These are phyloP conservation scores for Mariannaea sp. DNA, from an alignment of 2,329 filamentous ascomycete species.

Conservation along the genomic window DNA sequence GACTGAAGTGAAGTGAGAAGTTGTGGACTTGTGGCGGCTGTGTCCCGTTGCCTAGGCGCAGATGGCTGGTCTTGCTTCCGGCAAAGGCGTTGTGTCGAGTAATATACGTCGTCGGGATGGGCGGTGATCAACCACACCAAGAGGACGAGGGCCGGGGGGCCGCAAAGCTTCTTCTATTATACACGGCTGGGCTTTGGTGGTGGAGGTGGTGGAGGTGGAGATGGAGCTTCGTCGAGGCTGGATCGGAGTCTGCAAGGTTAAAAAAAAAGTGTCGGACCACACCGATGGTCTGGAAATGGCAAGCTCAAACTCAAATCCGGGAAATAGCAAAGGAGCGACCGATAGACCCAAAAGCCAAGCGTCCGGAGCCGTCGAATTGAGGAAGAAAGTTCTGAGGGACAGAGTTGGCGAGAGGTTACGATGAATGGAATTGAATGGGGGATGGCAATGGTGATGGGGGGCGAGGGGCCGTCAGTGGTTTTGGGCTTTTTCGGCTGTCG, in stretches of 20 bases:
- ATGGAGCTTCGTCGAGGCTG: constrained; percentile 5
- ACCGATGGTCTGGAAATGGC: constrained; percentile 13
- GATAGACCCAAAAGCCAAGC: neutral
- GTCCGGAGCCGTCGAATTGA: constrained; percentile 20
- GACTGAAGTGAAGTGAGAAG: neutral
- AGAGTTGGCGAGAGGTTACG: constrained; percentile 28
- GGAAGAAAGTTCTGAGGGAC: constrained; percentile 27
- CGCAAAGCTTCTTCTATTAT: constrained; percentile 22
- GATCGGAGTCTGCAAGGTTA: constrained; percentile 7
- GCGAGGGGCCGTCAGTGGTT: constrained; percentile 19
- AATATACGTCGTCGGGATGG: constrained; percentile 15
- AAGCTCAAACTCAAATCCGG: constrained; percentile 24
- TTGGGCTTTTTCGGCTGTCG: constrained; percentile 25
- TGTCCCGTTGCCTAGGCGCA: constrained; percentile 6
- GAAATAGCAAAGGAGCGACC: constrained; percentile 19
- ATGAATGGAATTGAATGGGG: constrained; percentile 23
- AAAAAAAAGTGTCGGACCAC: constrained; percentile 4
- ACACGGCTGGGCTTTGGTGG: neutral
- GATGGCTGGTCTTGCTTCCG: constrained; percentile 21
- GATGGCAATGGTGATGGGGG: too few relatives aligned
- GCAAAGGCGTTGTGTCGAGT: constrained; percentile 19
- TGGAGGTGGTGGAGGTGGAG: neutral
- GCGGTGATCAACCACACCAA: constrained; percentile 17
- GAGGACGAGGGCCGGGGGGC: constrained; percentile 8
- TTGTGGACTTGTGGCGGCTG: constrained; percentile 10